Percentiles rank a stretch among this genome's conserved stretches.
phyloP scores from a whole-genome alignment of 176 grass and related monocot genomes.

The Zea mays region DNA sequence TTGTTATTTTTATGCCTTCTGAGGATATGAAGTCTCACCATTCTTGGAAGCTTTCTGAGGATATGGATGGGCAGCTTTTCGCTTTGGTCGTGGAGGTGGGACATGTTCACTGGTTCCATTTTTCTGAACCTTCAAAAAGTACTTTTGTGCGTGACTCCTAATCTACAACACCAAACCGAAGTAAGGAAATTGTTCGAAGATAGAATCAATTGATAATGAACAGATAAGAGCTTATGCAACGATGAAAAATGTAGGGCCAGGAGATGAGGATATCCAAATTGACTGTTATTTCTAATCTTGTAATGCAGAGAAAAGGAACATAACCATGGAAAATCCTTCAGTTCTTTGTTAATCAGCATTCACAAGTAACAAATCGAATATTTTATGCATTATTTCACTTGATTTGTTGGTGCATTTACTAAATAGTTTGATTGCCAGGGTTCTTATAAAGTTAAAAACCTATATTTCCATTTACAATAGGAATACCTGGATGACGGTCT shows the following conservation, averaged over 20 bases:
- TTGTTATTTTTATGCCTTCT: not conserved
- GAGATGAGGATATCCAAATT: not conserved
- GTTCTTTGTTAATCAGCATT: conserved; percentile 5
- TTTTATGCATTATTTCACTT: conserved; percentile 17
- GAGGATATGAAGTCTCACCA: conserved; percentile 49
- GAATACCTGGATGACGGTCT: conserved; percentile 91
- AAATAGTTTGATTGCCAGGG: conserved; percentile 1
- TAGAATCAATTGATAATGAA: conserved; percentile 17
- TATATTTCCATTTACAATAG: conserved; percentile 1
- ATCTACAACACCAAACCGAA: conserved; percentile 56
- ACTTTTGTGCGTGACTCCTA: conserved; percentile 97
- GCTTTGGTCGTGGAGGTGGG: conserved; percentile 92
- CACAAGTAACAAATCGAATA: not conserved
- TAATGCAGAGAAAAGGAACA: conserved; percentile 4
- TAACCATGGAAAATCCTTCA: not conserved
- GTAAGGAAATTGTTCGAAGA: not conserved
- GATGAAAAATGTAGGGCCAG: not conserved
- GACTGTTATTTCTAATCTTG: not conserved
- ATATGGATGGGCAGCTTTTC: conserved; percentile 98
- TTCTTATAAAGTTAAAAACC: not conserved
- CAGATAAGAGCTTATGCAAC: not conserved
- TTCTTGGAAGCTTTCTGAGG: conserved; percentile 97
- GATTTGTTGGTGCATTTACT: not conserved
- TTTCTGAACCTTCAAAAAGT: conserved; percentile 99
- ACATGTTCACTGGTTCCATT: conserved; percentile 92